Evolutionary conservation across 306 rosid species (phyloP).

Genomic region (Acacia melanoxylon): DNA sequence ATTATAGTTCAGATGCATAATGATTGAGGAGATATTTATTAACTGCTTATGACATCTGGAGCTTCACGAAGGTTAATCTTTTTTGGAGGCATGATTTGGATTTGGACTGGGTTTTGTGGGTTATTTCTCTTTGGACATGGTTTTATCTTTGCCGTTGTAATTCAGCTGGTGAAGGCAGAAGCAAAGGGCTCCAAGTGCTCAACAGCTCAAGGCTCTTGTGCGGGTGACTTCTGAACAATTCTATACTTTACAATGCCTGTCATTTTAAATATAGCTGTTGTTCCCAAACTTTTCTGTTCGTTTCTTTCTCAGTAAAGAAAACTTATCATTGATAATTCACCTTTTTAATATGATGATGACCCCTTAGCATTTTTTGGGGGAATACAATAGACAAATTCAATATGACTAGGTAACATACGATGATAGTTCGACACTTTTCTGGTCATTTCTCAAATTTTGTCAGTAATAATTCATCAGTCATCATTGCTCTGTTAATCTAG

Average conservation of each 20-base stretch:
- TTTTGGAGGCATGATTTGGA: not conserved
- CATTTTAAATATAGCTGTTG: not conserved
- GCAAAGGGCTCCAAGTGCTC: not conserved
- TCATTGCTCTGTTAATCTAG: not conserved
- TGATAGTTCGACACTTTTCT: not conserved
- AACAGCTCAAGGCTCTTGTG: not conserved
- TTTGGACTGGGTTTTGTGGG: not conserved
- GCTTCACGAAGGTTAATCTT: not conserved
- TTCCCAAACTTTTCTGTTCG: not conserved
- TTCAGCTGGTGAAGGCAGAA: not conserved
- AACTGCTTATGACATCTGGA: conserved; percentile 1
- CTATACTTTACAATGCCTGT: not conserved
- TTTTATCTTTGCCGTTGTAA: not conserved
- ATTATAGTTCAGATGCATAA: conserved; percentile 24
- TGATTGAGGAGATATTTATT: not conserved
- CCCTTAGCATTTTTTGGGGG: not conserved
- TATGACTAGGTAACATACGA: not conserved
- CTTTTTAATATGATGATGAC: not conserved
- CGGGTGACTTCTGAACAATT: not conserved
- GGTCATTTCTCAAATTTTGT: not conserved
- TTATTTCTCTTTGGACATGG: not conserved
- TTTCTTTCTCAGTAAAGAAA: not conserved
- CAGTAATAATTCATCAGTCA: not conserved
- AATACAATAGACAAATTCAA: not conserved
- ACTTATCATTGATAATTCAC: not conserved